Conservation (phyloP, 2,329 filamentous ascomycete genomes). For the Stachybotrys echinatus region DNA sequence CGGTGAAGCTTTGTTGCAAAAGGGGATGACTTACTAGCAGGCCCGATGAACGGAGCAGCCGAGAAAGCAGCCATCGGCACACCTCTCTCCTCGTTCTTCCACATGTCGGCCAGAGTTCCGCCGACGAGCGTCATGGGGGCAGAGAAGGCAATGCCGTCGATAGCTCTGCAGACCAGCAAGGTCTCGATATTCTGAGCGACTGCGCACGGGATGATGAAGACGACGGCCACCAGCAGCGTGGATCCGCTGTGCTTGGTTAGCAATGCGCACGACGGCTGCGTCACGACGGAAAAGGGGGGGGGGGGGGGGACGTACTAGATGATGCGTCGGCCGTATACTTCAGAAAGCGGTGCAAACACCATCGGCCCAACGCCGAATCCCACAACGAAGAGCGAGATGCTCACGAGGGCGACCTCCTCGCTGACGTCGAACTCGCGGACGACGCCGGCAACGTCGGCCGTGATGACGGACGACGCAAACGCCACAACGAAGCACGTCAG, state of each 20-base stretch:
- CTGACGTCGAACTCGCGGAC: constrained; percentile 60
- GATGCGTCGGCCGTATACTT: constrained; percentile 65
- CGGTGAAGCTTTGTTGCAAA: no score
- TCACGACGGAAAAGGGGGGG: no score
- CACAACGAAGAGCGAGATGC: constrained; percentile 71
- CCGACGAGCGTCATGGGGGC: constrained; percentile 84
- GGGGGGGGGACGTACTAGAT: constrained; percentile 66
- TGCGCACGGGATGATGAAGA: constrained; percentile 78
- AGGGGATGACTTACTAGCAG: constrained; percentile 46
- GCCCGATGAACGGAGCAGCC: constrained; percentile 77
- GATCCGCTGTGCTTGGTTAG: constrained; percentile 13
- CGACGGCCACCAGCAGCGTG: constrained; percentile 63
- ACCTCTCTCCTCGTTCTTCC: constrained; percentile 76
- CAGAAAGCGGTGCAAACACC: constrained; percentile 72
- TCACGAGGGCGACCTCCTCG: constrained; percentile 66
- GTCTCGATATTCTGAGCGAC: constrained; percentile 72
- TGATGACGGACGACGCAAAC: constrained; percentile 69
- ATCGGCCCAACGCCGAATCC: constrained; percentile 80
- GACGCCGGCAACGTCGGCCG: constrained; percentile 65
- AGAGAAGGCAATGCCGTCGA: constrained; percentile 80
- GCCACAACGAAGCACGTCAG: constrained; percentile 70
- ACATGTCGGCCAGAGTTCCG: constrained; percentile 78
- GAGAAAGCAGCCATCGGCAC: constrained; percentile 84
- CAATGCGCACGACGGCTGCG: not conserved
- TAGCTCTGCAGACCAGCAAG: constrained; percentile 67